phyloP scores from a whole-genome alignment of 768 basidiomycete species.

The Tricholoma furcatifolium region DNA sequence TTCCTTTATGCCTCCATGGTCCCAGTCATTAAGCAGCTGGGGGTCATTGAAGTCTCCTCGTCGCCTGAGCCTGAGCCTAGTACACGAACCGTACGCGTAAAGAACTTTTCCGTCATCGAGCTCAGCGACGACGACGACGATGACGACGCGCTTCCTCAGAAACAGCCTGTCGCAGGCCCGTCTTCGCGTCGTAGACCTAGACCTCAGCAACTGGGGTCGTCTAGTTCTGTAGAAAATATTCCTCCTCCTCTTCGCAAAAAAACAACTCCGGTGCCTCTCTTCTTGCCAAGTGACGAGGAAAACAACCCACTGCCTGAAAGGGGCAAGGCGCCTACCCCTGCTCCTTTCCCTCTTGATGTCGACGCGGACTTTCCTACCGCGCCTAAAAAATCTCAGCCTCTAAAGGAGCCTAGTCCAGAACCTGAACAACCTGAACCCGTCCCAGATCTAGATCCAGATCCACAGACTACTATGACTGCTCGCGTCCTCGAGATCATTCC shows the following conservation, averaged over 20 bases:
- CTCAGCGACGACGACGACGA: constrained; percentile 52
- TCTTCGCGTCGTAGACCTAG: constrained; percentile 13
- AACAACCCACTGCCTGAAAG: constrained; percentile 23
- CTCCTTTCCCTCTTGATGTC: background rate
- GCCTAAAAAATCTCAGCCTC: constrained; percentile 4
- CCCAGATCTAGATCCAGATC: constrained; percentile 19
- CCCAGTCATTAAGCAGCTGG: too few relatives aligned
- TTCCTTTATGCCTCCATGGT: too few relatives aligned
- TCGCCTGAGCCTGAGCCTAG: constrained; percentile 15
- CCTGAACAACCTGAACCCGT: background rate
- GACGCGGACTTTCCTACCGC: constrained; percentile 1
- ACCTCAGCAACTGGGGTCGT: constrained; percentile 1
- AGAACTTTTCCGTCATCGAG: constrained; percentile 39
- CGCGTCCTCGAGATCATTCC: constrained; percentile 69
- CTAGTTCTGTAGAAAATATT: constrained; percentile 10
- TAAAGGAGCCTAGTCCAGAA: background rate
- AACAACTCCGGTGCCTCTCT: constrained; percentile 26
- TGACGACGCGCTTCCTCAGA: background rate
- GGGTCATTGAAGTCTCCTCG: constrained; percentile 12
- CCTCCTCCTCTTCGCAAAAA: constrained; percentile 3
- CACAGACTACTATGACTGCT: constrained; percentile 32
- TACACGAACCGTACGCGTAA: background rate
- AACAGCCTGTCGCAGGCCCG: constrained; percentile 6
- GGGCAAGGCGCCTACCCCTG: background rate
- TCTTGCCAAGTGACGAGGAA: constrained; percentile 36